Base-by-base conservation (phyloP, 2,329 filamentous ascomycete species). In the Dichotomopilus funicola region DNA sequence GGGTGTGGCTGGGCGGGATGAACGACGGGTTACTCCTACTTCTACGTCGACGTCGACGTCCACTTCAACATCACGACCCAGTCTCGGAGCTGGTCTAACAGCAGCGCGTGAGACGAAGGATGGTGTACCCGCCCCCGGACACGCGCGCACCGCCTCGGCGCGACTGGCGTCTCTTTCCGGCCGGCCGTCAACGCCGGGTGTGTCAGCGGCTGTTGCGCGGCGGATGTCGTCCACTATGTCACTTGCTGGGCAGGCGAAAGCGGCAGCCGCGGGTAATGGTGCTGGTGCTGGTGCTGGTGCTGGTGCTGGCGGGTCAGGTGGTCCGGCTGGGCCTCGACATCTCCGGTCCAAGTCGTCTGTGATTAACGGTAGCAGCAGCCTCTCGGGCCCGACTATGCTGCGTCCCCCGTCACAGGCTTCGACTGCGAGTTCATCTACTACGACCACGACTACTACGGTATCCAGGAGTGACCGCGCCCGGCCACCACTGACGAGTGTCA, bases 281-380 rank as follows among this genome's bases (percentile, higher is more conserved):
- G 19, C 19, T 27, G 19, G 19, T 27, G 2, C 19, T 27, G 19
- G 19, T 27, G 19, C 19, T 27, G 19, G 2, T 27, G 2, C 19
- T 27, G 19, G 19, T 27, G 19, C 19, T 27, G 19, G 2, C 3
- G 19, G 19, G 19, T 27, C 19, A 27, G 8, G 34, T 11, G 8
- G 34, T 11, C n/a, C 40, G 34, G 37, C 43, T 34, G 47, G 27
- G 54, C 65, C 11, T 9, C 65, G 65, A 12, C 74, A 76, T 57
- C 47, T 65, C 8, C 69, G 74, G 48, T 69, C 73, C n/a, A 73
- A 68, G 61, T 75, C 73, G n/a, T 72, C 70, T 4, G 70, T 70
- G 4, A 73, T 72, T 1, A 27, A 27, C 19, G 19, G 19, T 27
- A 27, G 19, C 19, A 27, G 19, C 19, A 59, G 68, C 5, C 68